Base-by-base conservation (phyloP, 768 basidiomycete species). In the Leccinum fibrillosum region DNA sequence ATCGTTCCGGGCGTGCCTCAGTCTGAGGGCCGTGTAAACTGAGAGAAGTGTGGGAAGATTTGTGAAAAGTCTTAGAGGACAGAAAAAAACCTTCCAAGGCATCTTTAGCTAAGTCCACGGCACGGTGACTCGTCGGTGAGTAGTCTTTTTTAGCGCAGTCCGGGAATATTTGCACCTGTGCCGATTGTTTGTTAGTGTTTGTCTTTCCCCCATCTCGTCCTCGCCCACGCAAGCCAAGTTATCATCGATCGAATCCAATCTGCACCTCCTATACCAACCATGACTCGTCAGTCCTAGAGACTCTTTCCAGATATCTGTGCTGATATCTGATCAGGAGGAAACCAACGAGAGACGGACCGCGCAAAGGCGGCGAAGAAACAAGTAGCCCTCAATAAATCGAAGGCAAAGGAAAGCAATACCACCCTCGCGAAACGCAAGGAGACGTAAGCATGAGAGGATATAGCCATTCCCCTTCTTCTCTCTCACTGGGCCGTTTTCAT, bases 261-360 rank as follows among this genome's bases (percentile, higher is more conserved):
- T 37, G 12, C 57, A 9, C 21, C 26, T 37, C 26, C 11, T 21
- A 49, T 54, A 61, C 53, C 48, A 55, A 25, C 52, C 55, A 85
- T 85, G 84, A 86, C 84, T 63, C 78, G 84, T 84, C 73, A 73
- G 82, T 80, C 8, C 44, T 44, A 21, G 32, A 15, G 25, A 28
- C 6, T 11, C 1, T 54, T 32, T n/a, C 34, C 42, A 4, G n/a
- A 23, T 34, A 2, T 12, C 26, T 7, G 21, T 32, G 13, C 52
- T 65, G 59, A 71, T 69, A n/a, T 50, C 19, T 15, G 21, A 61
- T 62, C 65, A 92, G 90, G 90, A 66, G 90, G 90, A 64, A 90
- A 92, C 69, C 90, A 92, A 72, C 83, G 90, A 53, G 90, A 92
- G 7, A 79, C 75, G 72, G 90, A 88, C 72, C 88, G 90, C 62